Base-by-base conservation (phyloP, 2,329 filamentous ascomycete genomes). In the Fusarium longipes region DNA sequence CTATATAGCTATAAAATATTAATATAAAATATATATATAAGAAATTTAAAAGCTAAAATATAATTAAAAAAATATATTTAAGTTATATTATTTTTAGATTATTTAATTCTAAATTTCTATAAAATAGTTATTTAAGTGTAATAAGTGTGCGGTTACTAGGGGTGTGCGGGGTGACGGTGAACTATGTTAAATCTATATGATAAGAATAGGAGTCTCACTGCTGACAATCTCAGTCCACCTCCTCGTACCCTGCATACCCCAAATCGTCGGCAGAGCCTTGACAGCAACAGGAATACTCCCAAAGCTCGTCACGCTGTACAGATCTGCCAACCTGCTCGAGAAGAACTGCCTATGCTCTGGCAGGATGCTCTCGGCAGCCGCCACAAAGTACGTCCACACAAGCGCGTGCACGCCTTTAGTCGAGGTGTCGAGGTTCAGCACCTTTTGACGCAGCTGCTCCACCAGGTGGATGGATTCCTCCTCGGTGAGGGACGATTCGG, bases 381-480 rank as follows among this genome's bases (percentile, higher is more conserved):
- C 79, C 2, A 81, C 73, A 29, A 81, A 81, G 50, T 76, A 81
- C 1, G 77, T 70, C 80, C 80, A 82, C 0, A 81, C 78, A 1
- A 82, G 74, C 1, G 78, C 76, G 38, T 81, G 79, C 0, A 74
- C 72, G 3, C 79, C 78, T 5, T 74, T 73, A 1, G 70, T 74
- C 2, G 71, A 53, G 1, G 72, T 62, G 7, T 73, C 68, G 7
- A 81, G 53, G 8, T 62, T 62, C 3, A 64, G 30, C 1, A 80
- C 73, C 4, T 77, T 73, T 14, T 70, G 57, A 2, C 74, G 76
- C 1, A 81, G 60, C 20, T 71, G 65, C 20, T 79, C 77, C 1
- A 81, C 63, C 3, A 74, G 36, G 8, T 74, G 67, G 3, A 71
- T 68, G 1, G 75, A 76, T 5, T 73, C 69, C 2, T 71, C 61